phyloP scores from a whole-genome alignment of 2,329 filamentous ascomycete genomes.

The Paracoccidioides lutzii region DNA sequence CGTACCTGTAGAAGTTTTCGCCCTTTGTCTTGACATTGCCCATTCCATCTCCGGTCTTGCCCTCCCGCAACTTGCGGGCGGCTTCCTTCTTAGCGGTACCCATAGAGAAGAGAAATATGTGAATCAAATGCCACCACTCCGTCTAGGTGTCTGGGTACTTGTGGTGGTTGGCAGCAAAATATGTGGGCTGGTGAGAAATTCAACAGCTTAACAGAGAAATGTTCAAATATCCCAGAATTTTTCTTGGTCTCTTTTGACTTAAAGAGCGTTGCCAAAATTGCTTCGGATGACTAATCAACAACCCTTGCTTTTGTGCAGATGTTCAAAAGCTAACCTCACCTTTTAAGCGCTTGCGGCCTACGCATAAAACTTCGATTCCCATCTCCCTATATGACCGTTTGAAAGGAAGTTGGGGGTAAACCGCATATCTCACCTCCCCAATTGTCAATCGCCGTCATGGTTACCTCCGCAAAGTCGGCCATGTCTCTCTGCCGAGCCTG shows the following conservation, averaged over 20 bases:
- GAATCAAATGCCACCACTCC: constrained; percentile 8
- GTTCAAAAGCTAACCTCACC: neutral
- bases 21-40: constrained; percentile 86
- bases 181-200: constrained; percentile 19
- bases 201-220: constrained; percentile 16
- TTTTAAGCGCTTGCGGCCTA: neutral
- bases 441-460: constrained; percentile 5
- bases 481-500: constrained; percentile 28
- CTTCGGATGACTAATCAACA: neutral
- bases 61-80: constrained; percentile 68
- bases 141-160: neutral
- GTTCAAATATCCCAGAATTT: constrained; percentile 15
- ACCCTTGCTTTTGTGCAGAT: neutral
- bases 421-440: neutral
- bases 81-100: constrained; percentile 88
- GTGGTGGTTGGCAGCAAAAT: neutral
- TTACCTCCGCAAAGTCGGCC: constrained; percentile 6
- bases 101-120: constrained; percentile 42
- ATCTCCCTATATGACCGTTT: neutral
- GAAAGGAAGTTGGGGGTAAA: neutral
- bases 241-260: constrained; percentile 16
- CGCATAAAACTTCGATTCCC: neutral
- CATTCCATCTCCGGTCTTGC: constrained; percentile 75
- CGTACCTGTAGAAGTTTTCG: constrained; percentile 91
- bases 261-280: constrained; percentile 7